phyloP scores from a whole-genome alignment of 371 early-diverging fungal species.

The Coemansia linderi region DNA sequence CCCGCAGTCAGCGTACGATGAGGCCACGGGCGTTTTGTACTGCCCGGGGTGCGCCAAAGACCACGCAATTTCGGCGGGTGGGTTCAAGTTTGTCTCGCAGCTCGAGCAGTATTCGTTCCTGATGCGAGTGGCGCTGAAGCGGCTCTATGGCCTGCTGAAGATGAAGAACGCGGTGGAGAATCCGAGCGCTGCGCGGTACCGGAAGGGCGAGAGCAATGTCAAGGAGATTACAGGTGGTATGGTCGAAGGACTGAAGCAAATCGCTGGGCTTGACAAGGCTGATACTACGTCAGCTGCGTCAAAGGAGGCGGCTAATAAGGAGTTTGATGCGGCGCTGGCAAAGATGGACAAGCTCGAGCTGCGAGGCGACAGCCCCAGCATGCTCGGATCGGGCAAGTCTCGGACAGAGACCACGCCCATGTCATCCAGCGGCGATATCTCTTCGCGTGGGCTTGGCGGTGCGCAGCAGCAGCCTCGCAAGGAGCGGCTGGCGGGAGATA shows the following conservation, averaged over 20 bases:
- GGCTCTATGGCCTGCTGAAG: conserved; percentile 74
- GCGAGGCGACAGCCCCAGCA: conserved; percentile 1
- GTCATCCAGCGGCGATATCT: background rate
- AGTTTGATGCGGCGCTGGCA: conserved; percentile 52
- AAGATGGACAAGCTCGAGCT: conserved; percentile 46
- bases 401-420: background rate
- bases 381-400: background rate
- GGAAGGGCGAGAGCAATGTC: conserved; percentile 21
- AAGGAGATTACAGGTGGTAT: conserved; percentile 21
- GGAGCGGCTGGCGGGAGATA: background rate
- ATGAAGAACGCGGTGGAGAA: conserved; percentile 54
- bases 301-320: conserved; percentile 46
- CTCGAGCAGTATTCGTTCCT: conserved; percentile 89
- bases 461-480: background rate
- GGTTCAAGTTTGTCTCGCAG: conserved; percentile 77
- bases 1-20: conserved; percentile 59
- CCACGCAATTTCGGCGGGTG: conserved; percentile 56
- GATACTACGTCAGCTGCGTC: conserved; percentile 9
- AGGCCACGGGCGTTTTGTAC: conserved; percentile 51
- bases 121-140: conserved; percentile 80
- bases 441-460: background rate
- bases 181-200: conserved; percentile 23
- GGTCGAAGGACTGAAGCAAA: conserved; percentile 14
- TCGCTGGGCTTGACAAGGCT: conserved; percentile 3
- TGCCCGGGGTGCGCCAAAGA: conserved; percentile 61